Conservation (phyloP, 345 rosid genomes). For the Schrenkiella parvula region DNA sequence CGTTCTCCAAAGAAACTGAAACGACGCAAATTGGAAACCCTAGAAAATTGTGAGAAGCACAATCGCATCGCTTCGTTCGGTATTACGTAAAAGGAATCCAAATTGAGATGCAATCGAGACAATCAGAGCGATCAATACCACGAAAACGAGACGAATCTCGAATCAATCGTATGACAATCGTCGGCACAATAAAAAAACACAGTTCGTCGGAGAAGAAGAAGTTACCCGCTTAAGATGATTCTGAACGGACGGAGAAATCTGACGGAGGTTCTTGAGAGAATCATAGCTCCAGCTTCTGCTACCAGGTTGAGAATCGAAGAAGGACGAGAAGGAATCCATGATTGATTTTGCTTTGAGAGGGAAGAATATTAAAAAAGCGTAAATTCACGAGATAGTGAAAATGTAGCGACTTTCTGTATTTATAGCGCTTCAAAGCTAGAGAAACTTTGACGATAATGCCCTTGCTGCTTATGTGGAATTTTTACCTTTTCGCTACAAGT, state of each 20-base stretch:
- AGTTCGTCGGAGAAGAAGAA: background rate
- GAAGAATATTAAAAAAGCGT: background rate
- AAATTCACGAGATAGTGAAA: background rate
- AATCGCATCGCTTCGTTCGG: background rate
- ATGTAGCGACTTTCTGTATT: background rate
- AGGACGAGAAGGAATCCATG: constrained; percentile 78
- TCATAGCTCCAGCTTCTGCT: constrained; percentile 57
- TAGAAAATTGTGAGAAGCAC: background rate
- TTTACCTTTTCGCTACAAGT: background rate
- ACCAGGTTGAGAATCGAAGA: constrained; percentile 67
- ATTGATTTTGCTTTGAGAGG: background rate
- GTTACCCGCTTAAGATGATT: constrained; percentile 81
- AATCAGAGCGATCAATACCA: background rate
- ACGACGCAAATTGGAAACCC: constrained; percentile 11
- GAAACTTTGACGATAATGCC: background rate
- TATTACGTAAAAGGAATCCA: background rate
- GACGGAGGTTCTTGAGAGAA: constrained; percentile 58
- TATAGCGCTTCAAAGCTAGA: background rate
- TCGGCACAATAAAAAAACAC: background rate
- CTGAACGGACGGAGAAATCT: constrained; percentile 74
- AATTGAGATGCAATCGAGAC: background rate
- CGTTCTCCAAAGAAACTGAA: background rate
- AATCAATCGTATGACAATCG: background rate
- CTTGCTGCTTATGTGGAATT: background rate
- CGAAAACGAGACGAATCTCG: background rate